A percentile compares a stretch with the other conserved stretches of the same genome.
Conservation (phyloP, 2,329 filamentous ascomycete genomes). For the Aspergillus costaricaensis region DNA sequence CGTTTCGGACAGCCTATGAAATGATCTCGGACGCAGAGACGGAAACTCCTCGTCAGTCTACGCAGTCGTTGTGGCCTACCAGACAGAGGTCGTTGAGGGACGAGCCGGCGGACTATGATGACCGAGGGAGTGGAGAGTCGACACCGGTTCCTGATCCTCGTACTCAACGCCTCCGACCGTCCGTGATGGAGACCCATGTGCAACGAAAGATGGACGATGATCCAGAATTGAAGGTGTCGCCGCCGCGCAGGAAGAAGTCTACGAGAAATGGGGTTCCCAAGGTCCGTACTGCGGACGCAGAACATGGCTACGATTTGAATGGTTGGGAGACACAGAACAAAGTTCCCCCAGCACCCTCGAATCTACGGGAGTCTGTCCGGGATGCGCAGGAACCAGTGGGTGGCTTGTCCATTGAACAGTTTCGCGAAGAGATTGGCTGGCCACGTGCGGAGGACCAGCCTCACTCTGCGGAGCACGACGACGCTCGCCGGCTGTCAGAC, state of each 20-base stretch:
- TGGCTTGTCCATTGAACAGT: conserved; percentile 49
- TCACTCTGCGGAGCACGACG: conserved; percentile 30
- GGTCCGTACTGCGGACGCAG: conserved; percentile 3
- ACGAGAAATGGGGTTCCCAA: conserved; percentile 7
- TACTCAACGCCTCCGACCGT: conserved; percentile 1
- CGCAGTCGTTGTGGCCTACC: conserved; percentile 22
- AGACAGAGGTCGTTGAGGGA: conserved; percentile 24
- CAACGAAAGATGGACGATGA: conserved; percentile 27
- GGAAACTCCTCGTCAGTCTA: conserved; percentile 30
- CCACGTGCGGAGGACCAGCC: conserved; percentile 38
- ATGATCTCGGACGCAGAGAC: conserved; percentile 63
- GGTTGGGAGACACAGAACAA: conserved; percentile 22
- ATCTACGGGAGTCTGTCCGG: conserved; percentile 36
- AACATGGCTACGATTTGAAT: conserved; percentile 5
- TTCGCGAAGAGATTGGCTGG: conserved; percentile 55
- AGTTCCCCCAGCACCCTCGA: conserved; percentile 29
- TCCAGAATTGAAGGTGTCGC: not conserved
- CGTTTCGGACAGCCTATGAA: conserved; percentile 72
- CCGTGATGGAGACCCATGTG: not conserved
- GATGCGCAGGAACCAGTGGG: conserved; percentile 28
- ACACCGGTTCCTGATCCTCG: not conserved
- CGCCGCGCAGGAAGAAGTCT: conserved; percentile 8
- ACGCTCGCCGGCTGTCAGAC: conserved; percentile 49
- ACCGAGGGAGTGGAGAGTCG: conserved; percentile 5
- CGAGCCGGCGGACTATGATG: conserved; percentile 24